Evolutionary conservation across 2,329 filamentous ascomycete genomes (phyloP), one percentile per base, ranked within the genome.

Genomic region (Fusarium haematococcum): DNA sequence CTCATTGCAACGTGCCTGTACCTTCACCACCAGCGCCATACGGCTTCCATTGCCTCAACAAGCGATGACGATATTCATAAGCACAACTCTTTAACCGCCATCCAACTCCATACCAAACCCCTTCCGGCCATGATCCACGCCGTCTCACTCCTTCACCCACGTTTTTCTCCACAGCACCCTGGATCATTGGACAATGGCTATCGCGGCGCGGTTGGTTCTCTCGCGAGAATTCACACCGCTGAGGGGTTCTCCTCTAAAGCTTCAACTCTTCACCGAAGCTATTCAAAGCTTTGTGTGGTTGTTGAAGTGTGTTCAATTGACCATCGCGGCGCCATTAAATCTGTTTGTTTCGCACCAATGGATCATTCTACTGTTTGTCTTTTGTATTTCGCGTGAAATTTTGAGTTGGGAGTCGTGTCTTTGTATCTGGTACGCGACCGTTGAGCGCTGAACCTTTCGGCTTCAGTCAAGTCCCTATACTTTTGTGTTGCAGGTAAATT

Each of bases 81-180:
- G 45, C 45, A 27, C 33, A 63, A 63, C 41, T 45, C 45, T 60
- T 37, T 45, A 50, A 50, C 23, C 45, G 45, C 45, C 45, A 41
- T 41, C 39, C 43, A n/a, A 41, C 45, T 20, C 52, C 57, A 66
- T 67, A 67, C 71, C 65, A 75, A 75, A 30, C 72, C 69, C 35
- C 60, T 75, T 74, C 58, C 72, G 71, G 71, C 35, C 52, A 62
- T 63, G 58, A 50, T 72, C 71, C 71, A 74, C 57, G 71, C 68
- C 43, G 14, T 62, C 43, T 63, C 68, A 72, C 52, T 60, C 63
- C 35, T 39, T 57, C 32, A 11, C 43, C 64, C 33, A 18, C 25
- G 23, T 52, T 4, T 41, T 75, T 75, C 73, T 41, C 70, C 73
- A 75, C 73, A 73, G 50, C 52, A 73, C 57, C 27, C 25, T 32